Base-by-base conservation (phyloP, 2,329 filamentous ascomycete species). In the Colletotrichum coccodes region DNA sequence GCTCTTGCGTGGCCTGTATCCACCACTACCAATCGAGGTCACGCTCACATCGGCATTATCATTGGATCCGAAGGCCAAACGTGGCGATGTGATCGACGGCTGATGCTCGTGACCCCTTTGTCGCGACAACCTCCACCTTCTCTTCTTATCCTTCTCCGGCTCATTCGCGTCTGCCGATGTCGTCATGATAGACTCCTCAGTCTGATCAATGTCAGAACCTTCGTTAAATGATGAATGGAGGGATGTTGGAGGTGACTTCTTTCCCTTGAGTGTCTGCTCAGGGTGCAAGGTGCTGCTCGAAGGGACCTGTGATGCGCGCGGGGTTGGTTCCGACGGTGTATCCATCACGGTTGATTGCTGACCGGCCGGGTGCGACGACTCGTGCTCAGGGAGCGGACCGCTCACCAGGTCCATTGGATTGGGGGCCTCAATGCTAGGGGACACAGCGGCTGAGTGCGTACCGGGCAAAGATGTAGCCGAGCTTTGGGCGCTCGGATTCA, bases 401-500 rank as follows among this genome's bases (percentile, higher is more conserved):
- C 21, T 66, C 64, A 44, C 74, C 65, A 69, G 73, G 26, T 89
- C 86, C 69, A 86, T 73, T 1, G 85, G 85, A 68, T 88, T 86
- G 2, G 78, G 61, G 4, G 76, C 69, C 71, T 89, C 87, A 26
- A 77, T 70, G 38, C 75, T 79, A 2, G 87, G 86, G 6, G 87
- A 87, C 2, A 79, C 78, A 11, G 80, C 76, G 49, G 81, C 78
- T 14, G 83, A 84, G 44, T 79, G 77, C 47, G 68, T 62, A 57
- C 84, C 80, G 6, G 82, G 78, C 18, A 97, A 83, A 8, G 95
- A 98, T 18, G 92, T 89, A 7, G 89, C 92, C 18, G 96, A 98
- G 76, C 95, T 98, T 72, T 97, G 94, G 0, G 95, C 95, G 77
- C 95, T 98, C 23, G 91, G 91, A 73, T 94, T 95, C 26, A 92